A percentile compares a stretch with the other conserved stretches of the same genome.
phyloP scores from a whole-genome alignment of 345 rosid genomes.

The Excoecaria cochinchinensis region DNA sequence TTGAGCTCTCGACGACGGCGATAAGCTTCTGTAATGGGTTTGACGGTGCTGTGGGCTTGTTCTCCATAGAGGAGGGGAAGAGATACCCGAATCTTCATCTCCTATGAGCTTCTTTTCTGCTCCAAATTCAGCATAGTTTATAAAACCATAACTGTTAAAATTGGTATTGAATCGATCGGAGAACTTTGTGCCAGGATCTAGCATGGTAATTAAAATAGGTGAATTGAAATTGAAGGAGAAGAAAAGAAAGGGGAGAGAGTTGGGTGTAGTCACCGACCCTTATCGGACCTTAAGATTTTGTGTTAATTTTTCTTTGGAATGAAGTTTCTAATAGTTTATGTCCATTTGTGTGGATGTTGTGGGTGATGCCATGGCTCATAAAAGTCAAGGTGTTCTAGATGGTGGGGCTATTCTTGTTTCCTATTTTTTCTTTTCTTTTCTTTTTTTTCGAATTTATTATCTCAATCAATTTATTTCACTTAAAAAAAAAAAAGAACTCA shows the following conservation, averaged over 20 bases:
- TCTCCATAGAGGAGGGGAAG: slow-evolving; percentile 71
- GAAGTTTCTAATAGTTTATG: neutral
- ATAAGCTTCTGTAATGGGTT: slow-evolving; percentile 50
- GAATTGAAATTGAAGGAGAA: neutral
- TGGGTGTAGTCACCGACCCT: neutral
- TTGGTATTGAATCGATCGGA: slow-evolving; percentile 6
- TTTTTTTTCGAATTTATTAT: no score
- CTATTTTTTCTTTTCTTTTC: neutral
- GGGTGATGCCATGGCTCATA: neutral
- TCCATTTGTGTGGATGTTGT: neutral
- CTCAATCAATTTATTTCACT: no score
- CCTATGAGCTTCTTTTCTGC: neutral
- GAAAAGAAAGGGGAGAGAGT: no score
- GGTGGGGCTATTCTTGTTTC: neutral
- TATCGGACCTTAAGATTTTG: neutral
- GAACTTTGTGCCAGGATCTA: slow-evolving; percentile 31
- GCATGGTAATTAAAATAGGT: slow-evolving; percentile 23
- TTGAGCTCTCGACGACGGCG: slow-evolving; percentile 66
- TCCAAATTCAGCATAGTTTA: neutral
- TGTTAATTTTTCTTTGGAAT: slow-evolving; percentile 9
- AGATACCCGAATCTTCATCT: slow-evolving; percentile 49
- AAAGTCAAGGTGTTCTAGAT: slow-evolving; percentile 44
- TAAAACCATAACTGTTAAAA: neutral
- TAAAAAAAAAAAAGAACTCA: no score
- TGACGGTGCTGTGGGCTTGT: slow-evolving; percentile 44